Percentiles rank a stretch among this genome's conserved stretches.
Conservation (phyloP, 768 basidiomycete species). For the Hygrophorus pudorinus region DNA sequence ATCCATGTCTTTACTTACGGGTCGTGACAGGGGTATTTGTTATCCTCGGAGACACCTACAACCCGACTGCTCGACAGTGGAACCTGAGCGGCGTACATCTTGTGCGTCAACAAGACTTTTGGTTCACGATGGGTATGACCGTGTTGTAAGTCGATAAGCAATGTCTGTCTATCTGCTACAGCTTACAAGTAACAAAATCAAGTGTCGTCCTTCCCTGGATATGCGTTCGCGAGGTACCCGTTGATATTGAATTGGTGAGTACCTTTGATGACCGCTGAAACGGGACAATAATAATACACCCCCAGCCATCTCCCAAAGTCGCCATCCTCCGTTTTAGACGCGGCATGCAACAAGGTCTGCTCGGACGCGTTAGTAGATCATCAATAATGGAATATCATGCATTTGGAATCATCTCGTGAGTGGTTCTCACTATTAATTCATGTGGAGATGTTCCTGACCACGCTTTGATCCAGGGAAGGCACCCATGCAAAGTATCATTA, state of each 20-base stretch:
- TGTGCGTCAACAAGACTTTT: conserved; percentile 64
- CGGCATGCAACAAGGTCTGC: conserved; percentile 77
- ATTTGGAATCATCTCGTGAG: conserved; percentile 70
- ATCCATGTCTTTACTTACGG: not conserved
- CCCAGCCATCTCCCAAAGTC: conserved; percentile 71
- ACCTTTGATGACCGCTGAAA: not conserved
- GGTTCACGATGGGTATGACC: conserved; percentile 68
- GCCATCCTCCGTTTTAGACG: conserved; percentile 71
- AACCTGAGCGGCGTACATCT: conserved; percentile 42
- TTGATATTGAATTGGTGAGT: conserved; percentile 68
- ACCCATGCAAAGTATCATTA: conserved; percentile 68
- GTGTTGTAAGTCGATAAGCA: conserved; percentile 39
- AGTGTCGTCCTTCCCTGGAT: conserved; percentile 71
- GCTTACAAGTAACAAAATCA: not conserved
- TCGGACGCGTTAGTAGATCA: conserved; percentile 63
- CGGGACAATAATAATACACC: conserved; percentile 7
- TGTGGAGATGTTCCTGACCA: not conserved
- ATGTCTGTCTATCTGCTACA: not conserved
- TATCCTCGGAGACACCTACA: conserved; percentile 55
- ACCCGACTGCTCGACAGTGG: conserved; percentile 46
- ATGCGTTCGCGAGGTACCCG: conserved; percentile 59
- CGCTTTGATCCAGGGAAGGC: conserved; percentile 37
- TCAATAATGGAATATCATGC: conserved; percentile 77
- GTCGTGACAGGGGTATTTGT: conserved; percentile 46
- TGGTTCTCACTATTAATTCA: conserved; percentile 1